Base-by-base conservation (phyloP, 1,284 basidiomycete species). In the Pisolithus thermaeus region DNA sequence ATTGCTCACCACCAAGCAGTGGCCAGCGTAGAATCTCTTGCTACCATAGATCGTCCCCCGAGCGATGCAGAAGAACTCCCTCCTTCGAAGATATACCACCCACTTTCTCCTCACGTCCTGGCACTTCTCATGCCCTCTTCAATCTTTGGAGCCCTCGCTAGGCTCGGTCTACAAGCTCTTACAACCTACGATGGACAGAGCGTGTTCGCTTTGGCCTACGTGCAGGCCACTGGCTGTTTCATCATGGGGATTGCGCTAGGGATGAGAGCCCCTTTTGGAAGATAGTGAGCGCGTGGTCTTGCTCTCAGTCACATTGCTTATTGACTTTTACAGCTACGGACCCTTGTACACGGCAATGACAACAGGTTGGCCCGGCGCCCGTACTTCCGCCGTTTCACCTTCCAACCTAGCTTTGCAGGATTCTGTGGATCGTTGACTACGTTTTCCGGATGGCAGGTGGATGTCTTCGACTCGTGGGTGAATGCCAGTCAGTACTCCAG, bases 371-470 rank as follows among this genome's bases (percentile, higher is more conserved):
- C 57, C 38, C 35, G 16, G 27, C 28, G 30, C n/a, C n/a, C 16
- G 9, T 35, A 30, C 48, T 39, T 52, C 45, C 41, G 30, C 40
- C 25, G 22, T 51, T 35, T 37, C 32, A 48, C 37, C 37, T 40
- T 53, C 42, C 49, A 38, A 49, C 54, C 39, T 40, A 22, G 23
- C 28, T n/a, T 38, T 22, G 49, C 54, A 90, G 95, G 95, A 4
- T 92, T 97, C 65, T 98, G 96, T 63, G 97, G 96, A 1, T 96
- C 92, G 4, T 72, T 97, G 58, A 99, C 97, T 4, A 98, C 95
- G 0, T 99, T 98, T 71, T 97, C 94, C 4, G 81, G 85, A 16
- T 99, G 97, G 96, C 92, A 97, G 69, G 65, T 92, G 7, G 89
- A 93, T 56, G 73, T 93, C 1, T 99, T 96, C 64, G 70, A 80